Conservation (phyloP, 148 eudicot species). For the Rhododendron henanense region DNA sequence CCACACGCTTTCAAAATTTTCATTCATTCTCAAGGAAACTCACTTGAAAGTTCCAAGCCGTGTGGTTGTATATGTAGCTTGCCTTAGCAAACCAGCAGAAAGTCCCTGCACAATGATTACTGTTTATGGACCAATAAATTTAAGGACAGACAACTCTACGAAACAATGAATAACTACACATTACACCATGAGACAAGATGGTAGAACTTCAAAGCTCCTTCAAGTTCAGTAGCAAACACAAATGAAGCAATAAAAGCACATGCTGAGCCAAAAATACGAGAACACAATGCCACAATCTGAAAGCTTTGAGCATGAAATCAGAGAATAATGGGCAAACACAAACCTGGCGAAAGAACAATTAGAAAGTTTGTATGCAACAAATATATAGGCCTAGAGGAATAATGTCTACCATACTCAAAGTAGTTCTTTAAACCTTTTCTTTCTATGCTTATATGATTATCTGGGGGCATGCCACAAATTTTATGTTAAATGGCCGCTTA, state of each 20-base stretch:
- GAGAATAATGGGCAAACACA: background rate
- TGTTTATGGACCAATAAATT: background rate
- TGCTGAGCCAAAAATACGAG: background rate
- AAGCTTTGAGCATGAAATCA: background rate
- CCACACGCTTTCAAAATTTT: background rate
- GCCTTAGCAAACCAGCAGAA: conserved; percentile 52
- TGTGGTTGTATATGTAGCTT: conserved; percentile 61
- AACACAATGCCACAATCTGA: background rate
- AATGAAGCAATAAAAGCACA: background rate
- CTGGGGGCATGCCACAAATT: background rate
- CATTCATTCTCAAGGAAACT: background rate
- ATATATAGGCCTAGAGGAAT: background rate
- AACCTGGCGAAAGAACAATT: background rate
- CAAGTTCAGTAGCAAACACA: no score
- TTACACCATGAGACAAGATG: background rate
- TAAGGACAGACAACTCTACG: background rate
- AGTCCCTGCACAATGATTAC: conserved; percentile 32
- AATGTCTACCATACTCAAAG: background rate
- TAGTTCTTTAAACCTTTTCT: background rate
- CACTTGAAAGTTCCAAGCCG: conserved; percentile 59
- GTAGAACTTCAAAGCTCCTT: no score
- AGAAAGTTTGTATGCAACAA: background rate
- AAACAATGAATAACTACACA: background rate
- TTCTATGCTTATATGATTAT: background rate
- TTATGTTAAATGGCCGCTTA: background rate